phyloP scores from a whole-genome alignment of 805 yeast species.

The Metschnikowia corniflorae region DNA sequence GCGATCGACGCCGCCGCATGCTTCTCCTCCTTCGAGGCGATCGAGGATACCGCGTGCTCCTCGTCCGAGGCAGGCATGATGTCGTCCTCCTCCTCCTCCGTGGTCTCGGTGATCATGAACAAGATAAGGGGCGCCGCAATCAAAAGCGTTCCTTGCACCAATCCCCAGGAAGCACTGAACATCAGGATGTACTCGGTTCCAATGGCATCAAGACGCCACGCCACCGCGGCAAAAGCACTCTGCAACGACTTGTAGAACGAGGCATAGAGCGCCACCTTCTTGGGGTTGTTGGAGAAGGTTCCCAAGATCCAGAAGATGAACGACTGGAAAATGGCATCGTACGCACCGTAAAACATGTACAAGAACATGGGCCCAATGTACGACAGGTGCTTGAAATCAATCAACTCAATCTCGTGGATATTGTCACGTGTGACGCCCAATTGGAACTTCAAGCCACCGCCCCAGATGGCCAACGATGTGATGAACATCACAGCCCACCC shows the following conservation, averaged over 20 bases:
- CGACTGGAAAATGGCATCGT: constrained; percentile 59
- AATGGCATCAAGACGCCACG: constrained; percentile 54
- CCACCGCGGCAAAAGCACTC: constrained; percentile 60
- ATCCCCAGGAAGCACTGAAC: constrained; percentile 52
- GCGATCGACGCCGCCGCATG: too few relatives aligned
- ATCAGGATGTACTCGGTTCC: constrained; percentile 34
- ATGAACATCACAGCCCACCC: constrained; percentile 42
- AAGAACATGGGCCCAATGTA: constrained; percentile 61
- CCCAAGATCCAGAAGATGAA: constrained; percentile 59
- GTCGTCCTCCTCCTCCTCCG: constrained; percentile 34
- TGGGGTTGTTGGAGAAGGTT: constrained; percentile 53
- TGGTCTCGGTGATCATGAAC: constrained; percentile 42
- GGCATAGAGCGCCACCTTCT: constrained; percentile 53
- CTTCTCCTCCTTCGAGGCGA: constrained; percentile 7
- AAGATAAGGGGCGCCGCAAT: constrained; percentile 47
- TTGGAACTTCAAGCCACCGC: constrained; percentile 54
- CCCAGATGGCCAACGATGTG: constrained; percentile 50
- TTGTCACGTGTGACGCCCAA: constrained; percentile 37
- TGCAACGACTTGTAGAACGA: constrained; percentile 64
- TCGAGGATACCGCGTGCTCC: constrained; percentile 3
- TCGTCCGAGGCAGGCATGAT: constrained; percentile 21
- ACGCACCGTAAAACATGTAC: constrained; percentile 59
- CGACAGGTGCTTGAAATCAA: constrained; percentile 45
- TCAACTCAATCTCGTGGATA: constrained; percentile 23
- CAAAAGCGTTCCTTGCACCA: constrained; percentile 45